Percentiles rank a stretch among this genome's conserved stretches.
Conservation (phyloP, 345 rosid species). For the Adansonia digitata region DNA sequence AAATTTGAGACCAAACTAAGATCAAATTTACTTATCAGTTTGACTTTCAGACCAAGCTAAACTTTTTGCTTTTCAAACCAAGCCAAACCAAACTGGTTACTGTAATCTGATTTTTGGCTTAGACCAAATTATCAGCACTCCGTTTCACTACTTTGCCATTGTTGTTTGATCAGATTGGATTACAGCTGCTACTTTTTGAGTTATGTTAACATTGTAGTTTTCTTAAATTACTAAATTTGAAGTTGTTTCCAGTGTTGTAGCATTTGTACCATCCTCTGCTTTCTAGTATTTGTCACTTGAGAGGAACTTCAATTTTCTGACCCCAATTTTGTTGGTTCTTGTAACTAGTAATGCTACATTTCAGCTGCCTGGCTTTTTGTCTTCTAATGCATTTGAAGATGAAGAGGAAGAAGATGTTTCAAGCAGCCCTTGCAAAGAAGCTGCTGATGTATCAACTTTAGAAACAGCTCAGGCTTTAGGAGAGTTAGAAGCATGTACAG, state of each 20-base stretch:
- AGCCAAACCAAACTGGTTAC: not conserved
- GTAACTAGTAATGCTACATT: constrained; percentile 73
- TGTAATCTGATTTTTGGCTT: not conserved
- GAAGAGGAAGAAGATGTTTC: constrained; percentile 52
- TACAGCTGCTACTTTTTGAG: not conserved
- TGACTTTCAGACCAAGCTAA: not conserved
- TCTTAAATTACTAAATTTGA: constrained; percentile 1
- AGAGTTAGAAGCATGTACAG: constrained; percentile 39
- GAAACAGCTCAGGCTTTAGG: constrained; percentile 35
- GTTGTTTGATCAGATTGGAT: not conserved
- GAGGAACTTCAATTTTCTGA: constrained; percentile 9
- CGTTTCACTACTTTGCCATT: not conserved
- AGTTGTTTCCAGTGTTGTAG: not conserved
- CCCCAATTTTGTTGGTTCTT: constrained; percentile 21
- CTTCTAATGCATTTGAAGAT: constrained; percentile 59
- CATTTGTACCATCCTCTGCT: not conserved
- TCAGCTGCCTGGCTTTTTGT: constrained; percentile 73
- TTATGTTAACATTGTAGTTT: constrained; percentile 5
- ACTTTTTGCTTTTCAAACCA: not conserved
- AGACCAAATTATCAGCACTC: not conserved
- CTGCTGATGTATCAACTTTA: constrained; percentile 30
- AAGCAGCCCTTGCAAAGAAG: constrained; percentile 33
- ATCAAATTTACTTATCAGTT: not conserved
- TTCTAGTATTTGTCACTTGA: not conserved
- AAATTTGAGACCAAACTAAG: not conserved